phyloP scores from a whole-genome alignment of 371 early-diverging fungal species.

The Mucor piriformis region DNA sequence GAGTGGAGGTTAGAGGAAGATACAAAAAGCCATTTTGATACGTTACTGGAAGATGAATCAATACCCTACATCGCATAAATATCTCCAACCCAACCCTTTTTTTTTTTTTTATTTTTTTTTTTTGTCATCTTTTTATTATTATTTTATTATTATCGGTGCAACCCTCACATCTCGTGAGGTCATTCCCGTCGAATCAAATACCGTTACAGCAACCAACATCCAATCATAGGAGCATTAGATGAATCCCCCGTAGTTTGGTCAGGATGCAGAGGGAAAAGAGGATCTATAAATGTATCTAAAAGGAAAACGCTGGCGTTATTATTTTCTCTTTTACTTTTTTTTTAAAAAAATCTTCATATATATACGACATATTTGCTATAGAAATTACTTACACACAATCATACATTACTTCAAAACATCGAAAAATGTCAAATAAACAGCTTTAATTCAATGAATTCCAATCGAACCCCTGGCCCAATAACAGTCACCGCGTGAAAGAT shows the following conservation, averaged over 20 bases:
- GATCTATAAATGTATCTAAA: neutral
- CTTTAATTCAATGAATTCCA: too few relatives aligned
- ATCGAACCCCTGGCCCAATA: neutral
- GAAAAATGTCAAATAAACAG: too few relatives aligned
- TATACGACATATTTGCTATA: too few relatives aligned
- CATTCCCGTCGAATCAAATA: conserved; percentile 13
- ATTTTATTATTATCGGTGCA: neutral
- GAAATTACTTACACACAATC: too few relatives aligned
- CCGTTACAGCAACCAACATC: neutral
- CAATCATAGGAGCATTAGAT: neutral
- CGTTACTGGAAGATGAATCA: conserved; percentile 36
- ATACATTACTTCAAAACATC: too few relatives aligned
- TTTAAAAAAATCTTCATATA: neutral
- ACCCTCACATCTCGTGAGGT: conserved; percentile 13
- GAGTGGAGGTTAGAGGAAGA: conserved; percentile 34
- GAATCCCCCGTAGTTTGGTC: neutral
- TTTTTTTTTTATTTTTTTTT: neutral
- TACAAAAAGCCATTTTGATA: conserved; percentile 48
- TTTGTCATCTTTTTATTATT: neutral
- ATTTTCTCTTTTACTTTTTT: conserved; percentile 6
- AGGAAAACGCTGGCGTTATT: conserved; percentile 16
- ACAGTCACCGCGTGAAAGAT: neutral
- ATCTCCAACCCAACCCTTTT: neutral
- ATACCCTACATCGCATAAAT: conserved; percentile 54
- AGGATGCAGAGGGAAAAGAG: neutral